Evolutionary conservation across 441 rosid species (phyloP), one percentile per base, ranked within the genome.

Genomic region (Syzygium syzygioides): DNA sequence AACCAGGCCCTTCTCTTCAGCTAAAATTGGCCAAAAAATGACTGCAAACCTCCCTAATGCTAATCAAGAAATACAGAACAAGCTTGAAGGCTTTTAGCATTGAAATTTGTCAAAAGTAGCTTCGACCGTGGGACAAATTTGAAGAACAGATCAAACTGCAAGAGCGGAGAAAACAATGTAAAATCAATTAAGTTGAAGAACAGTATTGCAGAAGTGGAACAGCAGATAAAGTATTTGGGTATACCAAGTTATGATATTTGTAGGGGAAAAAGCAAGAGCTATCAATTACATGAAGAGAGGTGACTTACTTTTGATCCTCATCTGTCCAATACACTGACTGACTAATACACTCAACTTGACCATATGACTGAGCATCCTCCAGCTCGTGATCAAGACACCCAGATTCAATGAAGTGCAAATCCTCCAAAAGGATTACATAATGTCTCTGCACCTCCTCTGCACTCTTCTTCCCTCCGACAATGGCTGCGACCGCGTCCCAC

Each of bases 391-490:
- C 97, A 86, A 95, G 85, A 88, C 92, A 89, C 60, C 96, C 97
- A 7, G 95, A 92, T 86, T 95, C 97, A 55, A 95, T 95, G 83
- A 91, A 91, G 94, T 93, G 88, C 92, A 95, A 91, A 88, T 94
- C 97, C 92, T 95, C 91, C 89, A 94, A 85, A 88, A 95, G 96
- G 52, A 94, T 89, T 86, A 90, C 92, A 90, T 94, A 95, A 89
- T 93, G 96, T 88, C 92, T 93, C 52, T 91, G 87, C 66, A 93
- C 94, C 80, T 95, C 97, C 86, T 94, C 94, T 4, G 92, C 94
- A 86, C 94, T 95, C 91, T 92, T 95, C 68, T 89, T 55, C 89
- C 96, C 95, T 68, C 97, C 97, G 87, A 95, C 92, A 91, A 95
- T 93, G 89, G 93, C 92, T 9, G 97, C 96, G 34, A 95, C 95